Evolutionary conservation across 106 monocot species (phyloP).

Genomic region (Dioscorea zingiberensis): DNA sequence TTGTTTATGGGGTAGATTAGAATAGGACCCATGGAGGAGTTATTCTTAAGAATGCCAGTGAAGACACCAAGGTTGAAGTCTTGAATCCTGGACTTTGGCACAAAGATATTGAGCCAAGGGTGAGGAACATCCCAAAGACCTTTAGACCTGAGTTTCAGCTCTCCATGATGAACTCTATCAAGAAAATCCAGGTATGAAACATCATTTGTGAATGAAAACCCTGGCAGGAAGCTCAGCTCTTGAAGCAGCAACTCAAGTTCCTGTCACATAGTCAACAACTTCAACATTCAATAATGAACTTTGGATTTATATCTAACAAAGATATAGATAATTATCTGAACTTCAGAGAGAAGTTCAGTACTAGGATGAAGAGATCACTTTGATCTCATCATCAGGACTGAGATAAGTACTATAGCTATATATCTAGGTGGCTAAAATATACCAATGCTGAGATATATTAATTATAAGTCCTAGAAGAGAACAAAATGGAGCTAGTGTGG

Average conservation of each 20-base stretch:
- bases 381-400: too few relatives aligned
- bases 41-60: slow-evolving; percentile 28
- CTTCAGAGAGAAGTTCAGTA: too few relatives aligned
- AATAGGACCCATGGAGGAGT: slow-evolving; percentile 16
- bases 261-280: slow-evolving; percentile 5
- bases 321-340: too few relatives aligned
- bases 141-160: slow-evolving; percentile 27
- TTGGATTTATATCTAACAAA: too few relatives aligned
- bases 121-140: slow-evolving; percentile 23
- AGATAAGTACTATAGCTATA: too few relatives aligned
- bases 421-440: too few relatives aligned
- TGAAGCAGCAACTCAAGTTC: slow-evolving; percentile 17
- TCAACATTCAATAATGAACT: too few relatives aligned
- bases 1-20: slow-evolving; percentile 49
- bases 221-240: slow-evolving; percentile 25
- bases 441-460: too few relatives aligned
- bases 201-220: slow-evolving; percentile 36
- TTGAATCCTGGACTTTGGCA: slow-evolving; percentile 38
- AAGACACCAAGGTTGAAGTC: slow-evolving; percentile 41
- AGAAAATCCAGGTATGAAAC: slow-evolving; percentile 43
- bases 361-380: too few relatives aligned
- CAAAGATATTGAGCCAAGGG: slow-evolving; percentile 48
- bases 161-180: slow-evolving; percentile 39
- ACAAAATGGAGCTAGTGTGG: too few relatives aligned
- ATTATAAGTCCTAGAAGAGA: too few relatives aligned